Evolutionary conservation across 2,329 filamentous ascomycete species (phyloP).

Genomic region (Oidium heveae): DNA sequence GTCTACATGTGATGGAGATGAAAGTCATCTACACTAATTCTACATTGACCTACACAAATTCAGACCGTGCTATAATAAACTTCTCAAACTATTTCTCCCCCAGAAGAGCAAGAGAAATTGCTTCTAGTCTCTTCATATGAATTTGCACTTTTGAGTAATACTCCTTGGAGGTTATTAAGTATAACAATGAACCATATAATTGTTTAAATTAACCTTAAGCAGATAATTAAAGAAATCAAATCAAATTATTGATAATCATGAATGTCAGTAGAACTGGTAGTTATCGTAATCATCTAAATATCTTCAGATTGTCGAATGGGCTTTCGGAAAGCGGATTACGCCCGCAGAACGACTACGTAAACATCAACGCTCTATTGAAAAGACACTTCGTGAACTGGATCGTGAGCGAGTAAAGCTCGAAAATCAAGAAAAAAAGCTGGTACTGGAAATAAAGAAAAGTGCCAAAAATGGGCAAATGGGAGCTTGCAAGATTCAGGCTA

Average conservation of each 20-base stretch:
- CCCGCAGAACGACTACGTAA: slow-evolving; percentile 74
- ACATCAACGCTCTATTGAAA: slow-evolving; percentile 90
- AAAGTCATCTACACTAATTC: no score
- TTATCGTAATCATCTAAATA: background rate
- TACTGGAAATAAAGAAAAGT: slow-evolving; percentile 90
- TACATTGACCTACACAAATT: no score
- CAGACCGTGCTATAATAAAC: no score
- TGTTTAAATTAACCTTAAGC: no score
- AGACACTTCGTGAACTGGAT: slow-evolving; percentile 89
- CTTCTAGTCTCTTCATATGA: no score
- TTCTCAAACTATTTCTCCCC: no score
- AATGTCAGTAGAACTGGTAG: background rate
- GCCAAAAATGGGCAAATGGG: slow-evolving; percentile 97
- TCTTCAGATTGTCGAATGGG: slow-evolving; percentile 79
- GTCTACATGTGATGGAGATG: no score
- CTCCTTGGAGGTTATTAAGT: no score
- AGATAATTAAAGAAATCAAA: background rate
- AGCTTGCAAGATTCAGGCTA: slow-evolving; percentile 95
- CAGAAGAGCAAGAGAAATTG: no score
- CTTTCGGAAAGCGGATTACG: slow-evolving; percentile 97
- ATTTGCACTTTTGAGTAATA: no score
- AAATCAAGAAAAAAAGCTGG: slow-evolving; percentile 94
- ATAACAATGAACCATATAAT: no score
- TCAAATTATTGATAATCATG: background rate
- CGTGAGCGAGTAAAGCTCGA: slow-evolving; percentile 87